Evolutionary conservation across 1,139 yeast species (phyloP), one percentile per base, ranked within the genome.

Genomic region (Arxiozyma slooffiae): DNA sequence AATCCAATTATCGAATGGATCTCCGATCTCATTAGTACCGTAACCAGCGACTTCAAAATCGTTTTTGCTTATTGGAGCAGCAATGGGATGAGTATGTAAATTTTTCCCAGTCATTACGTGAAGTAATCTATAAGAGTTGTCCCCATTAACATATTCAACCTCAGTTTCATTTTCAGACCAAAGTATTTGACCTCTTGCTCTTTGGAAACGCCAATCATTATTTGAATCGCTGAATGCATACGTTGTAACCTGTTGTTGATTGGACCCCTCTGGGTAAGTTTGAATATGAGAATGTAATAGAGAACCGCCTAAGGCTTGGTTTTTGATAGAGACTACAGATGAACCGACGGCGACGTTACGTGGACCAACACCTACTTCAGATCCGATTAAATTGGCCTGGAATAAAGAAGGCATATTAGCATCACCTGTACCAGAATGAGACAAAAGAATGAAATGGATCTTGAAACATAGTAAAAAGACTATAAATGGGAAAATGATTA

Each of bases 391-490:
- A 67, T 87, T 87, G 50, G 98, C 98, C 72, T 94, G 98, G 79
- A 92, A 92, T 58, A 94, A 75, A 0, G 98, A 89, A 17, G 96
- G 87, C 98, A 94, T 94, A 64, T 87, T 87, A 48, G 97, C 94
- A 66, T 92, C 98, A 57, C 98, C 98, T 18, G 97, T 82, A 57
- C 99, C 95, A 16, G 87, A 74, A 57, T 82, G 84, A 60, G 79
- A 80, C 58, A 85, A 75, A 52, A 85, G 71, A 58, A 82, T 90
- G 64, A 85, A 85, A 68, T 85, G 95, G 54, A 84, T 72, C 64
- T 84, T 84, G 74, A 85, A 85, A 54, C 80, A 77, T 52, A 81
- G 63, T 63, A 84, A 67, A 64, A 83, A 85, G 38, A 85, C 83
- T 11, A 70, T 49, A 48, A 80, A 60, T 55, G 95, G 95, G 49